A percentile compares a stretch with the other conserved stretches of the same genome.
Evolutionary conservation across 2,329 filamentous ascomycete genomes (phyloP).

Genomic region (Stagonosporopsis chrysanthemi): DNA sequence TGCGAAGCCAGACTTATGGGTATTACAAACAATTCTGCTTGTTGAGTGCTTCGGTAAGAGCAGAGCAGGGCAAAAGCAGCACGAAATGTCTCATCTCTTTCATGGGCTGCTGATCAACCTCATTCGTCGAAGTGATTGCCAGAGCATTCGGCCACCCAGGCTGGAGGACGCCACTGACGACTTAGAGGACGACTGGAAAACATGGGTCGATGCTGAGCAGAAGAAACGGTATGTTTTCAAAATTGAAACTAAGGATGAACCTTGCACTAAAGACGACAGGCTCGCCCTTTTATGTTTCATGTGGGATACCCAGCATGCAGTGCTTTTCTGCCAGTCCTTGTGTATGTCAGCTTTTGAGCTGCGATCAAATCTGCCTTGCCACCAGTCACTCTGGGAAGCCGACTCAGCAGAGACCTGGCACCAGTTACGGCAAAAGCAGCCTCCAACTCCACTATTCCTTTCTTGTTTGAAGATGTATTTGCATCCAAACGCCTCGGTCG

Average conservation of each 20-base stretch:
- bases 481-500: constrained; percentile 47
- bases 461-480: constrained; percentile 65
- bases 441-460: constrained; percentile 56
- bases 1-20: constrained; percentile 66
- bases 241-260: background rate
- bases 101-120: constrained; percentile 64
- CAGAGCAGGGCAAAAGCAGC: constrained; percentile 67
- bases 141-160: constrained; percentile 52
- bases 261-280: constrained; percentile 34
- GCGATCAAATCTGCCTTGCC: constrained; percentile 63
- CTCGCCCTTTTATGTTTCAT: constrained; percentile 69
- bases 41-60: constrained; percentile 72
- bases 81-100: constrained; percentile 69
- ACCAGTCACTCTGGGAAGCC: constrained; percentile 65
- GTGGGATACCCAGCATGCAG: constrained; percentile 71
- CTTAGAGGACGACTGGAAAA: constrained; percentile 59
- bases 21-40: constrained; percentile 66
- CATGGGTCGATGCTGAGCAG: constrained; percentile 64
- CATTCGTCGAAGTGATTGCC: constrained; percentile 62
- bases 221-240: constrained; percentile 58
- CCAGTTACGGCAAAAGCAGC: constrained; percentile 50
- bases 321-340: constrained; percentile 70
- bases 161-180: constrained; percentile 48
- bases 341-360: constrained; percentile 73
- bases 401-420: constrained; percentile 61